These are phyloP conservation scores for Beauveria pseudobassiana DNA, from an alignment of 2,329 filamentous ascomycete genomes.

Conservation along the genomic window DNA sequence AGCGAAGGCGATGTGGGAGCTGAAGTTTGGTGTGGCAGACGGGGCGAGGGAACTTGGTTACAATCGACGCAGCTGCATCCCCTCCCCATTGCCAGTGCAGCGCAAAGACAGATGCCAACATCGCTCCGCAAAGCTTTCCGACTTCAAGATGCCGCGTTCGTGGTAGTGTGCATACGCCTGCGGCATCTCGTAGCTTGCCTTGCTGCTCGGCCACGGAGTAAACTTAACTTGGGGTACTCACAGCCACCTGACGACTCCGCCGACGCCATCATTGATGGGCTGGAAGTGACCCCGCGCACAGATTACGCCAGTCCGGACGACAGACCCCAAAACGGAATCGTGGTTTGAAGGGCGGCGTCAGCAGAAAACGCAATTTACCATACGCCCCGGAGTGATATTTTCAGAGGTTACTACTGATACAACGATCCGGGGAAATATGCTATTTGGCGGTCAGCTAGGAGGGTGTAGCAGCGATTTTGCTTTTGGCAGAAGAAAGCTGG, in stretches of 20 bases:
- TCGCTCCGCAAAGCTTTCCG: not conserved
- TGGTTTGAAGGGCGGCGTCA: conserved; percentile 3
- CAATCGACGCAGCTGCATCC: not conserved
- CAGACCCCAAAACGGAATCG: conserved; percentile 10
- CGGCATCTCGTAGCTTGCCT: not conserved
- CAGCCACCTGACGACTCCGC: not conserved
- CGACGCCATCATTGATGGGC: not conserved
- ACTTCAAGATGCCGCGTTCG: not conserved
- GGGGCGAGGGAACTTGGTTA: not conserved
- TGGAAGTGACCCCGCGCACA: conserved; percentile 1
- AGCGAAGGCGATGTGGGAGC: not conserved
- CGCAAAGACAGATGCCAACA: not conserved
- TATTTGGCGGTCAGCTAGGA: not conserved
- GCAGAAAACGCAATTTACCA: conserved; percentile 7
- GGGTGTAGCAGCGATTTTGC: not conserved
- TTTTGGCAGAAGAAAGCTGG: not conserved
- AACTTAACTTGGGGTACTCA: not conserved
- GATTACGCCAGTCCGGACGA: conserved; percentile 8
- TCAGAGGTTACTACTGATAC: not conserved
- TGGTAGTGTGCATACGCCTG: not conserved
- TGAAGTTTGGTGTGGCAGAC: not conserved
- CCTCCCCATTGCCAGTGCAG: not conserved
- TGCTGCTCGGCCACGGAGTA: not conserved
- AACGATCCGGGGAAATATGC: not conserved
- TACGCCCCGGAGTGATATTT: not conserved